Conservation (phyloP, 345 rosid species). For the Moringa oleifera region DNA sequence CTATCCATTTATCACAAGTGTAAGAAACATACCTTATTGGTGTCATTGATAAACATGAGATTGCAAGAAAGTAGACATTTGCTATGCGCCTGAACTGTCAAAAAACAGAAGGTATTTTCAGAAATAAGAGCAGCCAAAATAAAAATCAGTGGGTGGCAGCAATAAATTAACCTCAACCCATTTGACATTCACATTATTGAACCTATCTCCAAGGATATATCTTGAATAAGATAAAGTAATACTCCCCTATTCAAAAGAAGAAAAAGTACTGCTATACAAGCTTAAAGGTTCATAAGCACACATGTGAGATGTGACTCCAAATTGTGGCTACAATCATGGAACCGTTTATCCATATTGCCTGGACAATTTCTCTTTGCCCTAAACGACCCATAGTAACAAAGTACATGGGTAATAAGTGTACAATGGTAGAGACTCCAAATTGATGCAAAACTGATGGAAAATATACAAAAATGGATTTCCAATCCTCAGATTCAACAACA, state of each 20-base stretch:
- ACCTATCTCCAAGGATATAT: background rate
- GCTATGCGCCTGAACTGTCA: constrained; percentile 99
- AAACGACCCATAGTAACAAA: no score
- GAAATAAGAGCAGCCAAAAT: constrained; percentile 10
- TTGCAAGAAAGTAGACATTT: constrained; percentile 87
- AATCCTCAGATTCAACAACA: no score
- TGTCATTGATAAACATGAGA: constrained; percentile 88
- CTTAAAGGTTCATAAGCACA: no score
- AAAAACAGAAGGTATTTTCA: constrained; percentile 33
- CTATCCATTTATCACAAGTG: no score
- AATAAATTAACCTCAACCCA: background rate
- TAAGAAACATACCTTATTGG: constrained; percentile 68
- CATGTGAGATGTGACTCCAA: no score
- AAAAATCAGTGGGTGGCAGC: background rate
- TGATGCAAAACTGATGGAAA: no score
- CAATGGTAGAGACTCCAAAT: no score
- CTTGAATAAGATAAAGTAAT: background rate
- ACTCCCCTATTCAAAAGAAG: no score
- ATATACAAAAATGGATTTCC: no score
- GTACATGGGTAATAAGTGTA: no score
- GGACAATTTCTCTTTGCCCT: background rate
- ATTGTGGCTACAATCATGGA: background rate
- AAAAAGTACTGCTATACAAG: no score
- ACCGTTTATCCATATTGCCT: background rate
- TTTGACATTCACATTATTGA: background rate